Evolutionary conservation across 768 basidiomycete species (phyloP).

Genomic region (Tricholomella constricta): DNA sequence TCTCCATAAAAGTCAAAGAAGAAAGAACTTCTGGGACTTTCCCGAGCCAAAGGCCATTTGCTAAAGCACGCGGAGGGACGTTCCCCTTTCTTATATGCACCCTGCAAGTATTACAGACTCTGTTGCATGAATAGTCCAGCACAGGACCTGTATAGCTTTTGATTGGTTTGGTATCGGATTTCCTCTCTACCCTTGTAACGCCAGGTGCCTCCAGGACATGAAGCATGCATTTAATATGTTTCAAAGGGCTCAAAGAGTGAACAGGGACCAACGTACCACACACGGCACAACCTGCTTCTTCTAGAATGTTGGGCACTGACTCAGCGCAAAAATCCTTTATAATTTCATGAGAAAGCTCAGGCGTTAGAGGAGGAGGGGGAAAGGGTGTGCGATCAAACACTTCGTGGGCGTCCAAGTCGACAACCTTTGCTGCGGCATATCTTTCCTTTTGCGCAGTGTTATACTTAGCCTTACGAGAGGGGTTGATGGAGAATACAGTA

Average conservation of each 20-base stretch:
- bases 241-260: neutral
- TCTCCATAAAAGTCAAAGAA: no score
- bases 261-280: slow-evolving; percentile 17
- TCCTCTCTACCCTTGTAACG: neutral
- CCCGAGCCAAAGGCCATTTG: slow-evolving; percentile 38
- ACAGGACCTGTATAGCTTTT: slow-evolving; percentile 11
- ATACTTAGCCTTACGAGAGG: neutral
- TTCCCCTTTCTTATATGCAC: slow-evolving; percentile 8
- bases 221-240: slow-evolving; percentile 1
- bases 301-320: slow-evolving; percentile 10
- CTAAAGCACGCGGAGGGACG: slow-evolving; percentile 26
- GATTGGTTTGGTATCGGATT: neutral
- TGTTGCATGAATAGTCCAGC: slow-evolving; percentile 19
- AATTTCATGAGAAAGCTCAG: neutral
- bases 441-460: neutral
- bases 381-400: neutral
- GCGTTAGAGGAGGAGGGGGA: neutral
- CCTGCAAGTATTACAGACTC: slow-evolving; percentile 32
- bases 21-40: slow-evolving; percentile 27
- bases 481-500: neutral
- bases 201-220: neutral
- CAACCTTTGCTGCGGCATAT: no score
- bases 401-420: no score
- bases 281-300: slow-evolving; percentile 26
- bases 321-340: slow-evolving; percentile 2